Conservation (phyloP, 768 basidiomycete species). For the Tricholoma matsutake region DNA sequence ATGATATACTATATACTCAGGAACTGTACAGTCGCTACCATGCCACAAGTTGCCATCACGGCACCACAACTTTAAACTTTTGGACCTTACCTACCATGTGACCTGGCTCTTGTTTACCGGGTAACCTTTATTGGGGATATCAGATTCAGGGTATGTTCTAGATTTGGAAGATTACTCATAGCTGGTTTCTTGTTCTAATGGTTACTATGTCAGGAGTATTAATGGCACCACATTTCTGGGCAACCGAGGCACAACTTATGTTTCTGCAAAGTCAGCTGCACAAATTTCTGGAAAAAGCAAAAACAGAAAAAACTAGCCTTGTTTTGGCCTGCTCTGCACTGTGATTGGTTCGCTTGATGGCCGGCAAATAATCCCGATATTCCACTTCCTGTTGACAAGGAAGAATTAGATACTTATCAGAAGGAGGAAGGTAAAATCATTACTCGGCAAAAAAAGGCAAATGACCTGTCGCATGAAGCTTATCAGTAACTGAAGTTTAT, state of each 20-base stretch:
- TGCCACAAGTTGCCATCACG: background rate
- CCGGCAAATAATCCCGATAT: background rate
- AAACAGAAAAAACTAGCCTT: background rate
- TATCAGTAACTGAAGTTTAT: background rate
- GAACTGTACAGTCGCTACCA: conserved; percentile 1
- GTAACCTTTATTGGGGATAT: too few relatives aligned
- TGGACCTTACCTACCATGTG: background rate
- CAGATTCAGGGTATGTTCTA: background rate
- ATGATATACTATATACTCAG: background rate
- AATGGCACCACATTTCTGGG: conserved; percentile 1
- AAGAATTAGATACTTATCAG: background rate
- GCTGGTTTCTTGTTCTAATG: background rate
- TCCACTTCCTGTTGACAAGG: background rate
- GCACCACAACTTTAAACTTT: too few relatives aligned
- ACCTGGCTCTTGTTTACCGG: background rate
- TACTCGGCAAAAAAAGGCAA: background rate
- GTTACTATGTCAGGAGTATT: too few relatives aligned
- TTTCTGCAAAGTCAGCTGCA: background rate
- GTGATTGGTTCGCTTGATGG: background rate
- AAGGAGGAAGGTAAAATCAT: background rate
- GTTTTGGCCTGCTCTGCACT: background rate
- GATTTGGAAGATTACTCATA: background rate
- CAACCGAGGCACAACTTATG: background rate
- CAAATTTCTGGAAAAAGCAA: background rate
- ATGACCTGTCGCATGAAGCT: background rate